These are phyloP conservation scores for Phaseolus lunatus DNA, from an alignment of 306 rosid species.

Conservation along the genomic window DNA sequence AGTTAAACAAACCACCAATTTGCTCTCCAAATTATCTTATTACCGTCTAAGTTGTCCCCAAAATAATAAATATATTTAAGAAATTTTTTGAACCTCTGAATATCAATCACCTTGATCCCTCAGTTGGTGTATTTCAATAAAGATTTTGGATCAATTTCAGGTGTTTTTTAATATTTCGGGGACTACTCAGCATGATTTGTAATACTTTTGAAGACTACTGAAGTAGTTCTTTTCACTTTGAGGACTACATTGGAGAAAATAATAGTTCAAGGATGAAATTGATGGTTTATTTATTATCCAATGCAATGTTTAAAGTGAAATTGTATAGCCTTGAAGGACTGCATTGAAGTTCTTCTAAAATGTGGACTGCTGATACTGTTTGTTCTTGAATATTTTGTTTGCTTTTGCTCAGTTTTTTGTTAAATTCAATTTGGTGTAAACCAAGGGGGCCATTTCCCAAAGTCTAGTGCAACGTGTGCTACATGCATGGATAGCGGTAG, in stretches of 20 bases:
- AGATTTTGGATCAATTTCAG: not conserved
- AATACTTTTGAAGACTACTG: not conserved
- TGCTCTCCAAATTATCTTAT: too few relatives aligned
- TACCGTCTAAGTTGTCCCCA: too few relatives aligned
- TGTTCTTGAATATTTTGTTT: not conserved
- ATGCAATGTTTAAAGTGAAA: not conserved
- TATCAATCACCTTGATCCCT: too few relatives aligned
- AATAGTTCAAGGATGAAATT: too few relatives aligned
- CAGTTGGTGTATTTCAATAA: not conserved
- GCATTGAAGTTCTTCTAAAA: not conserved
- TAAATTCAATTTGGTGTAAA: conserved; percentile 16
- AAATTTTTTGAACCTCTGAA: too few relatives aligned
- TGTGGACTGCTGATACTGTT: not conserved
- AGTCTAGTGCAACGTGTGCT: not conserved
- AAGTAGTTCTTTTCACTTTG: not conserved
- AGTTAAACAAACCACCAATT: too few relatives aligned
- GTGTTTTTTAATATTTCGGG: not conserved
- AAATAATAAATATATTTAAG: too few relatives aligned
- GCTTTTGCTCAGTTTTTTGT: not conserved
- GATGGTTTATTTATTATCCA: not conserved
- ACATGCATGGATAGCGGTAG: not conserved
- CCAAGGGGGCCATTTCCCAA: not conserved
- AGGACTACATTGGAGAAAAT: not conserved
- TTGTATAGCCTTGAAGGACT: not conserved
- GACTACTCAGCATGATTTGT: not conserved